A percentile compares a stretch with the other conserved stretches of the same genome.
Conservation (phyloP, 768 basidiomycete species). For the Boletus edulis region DNA sequence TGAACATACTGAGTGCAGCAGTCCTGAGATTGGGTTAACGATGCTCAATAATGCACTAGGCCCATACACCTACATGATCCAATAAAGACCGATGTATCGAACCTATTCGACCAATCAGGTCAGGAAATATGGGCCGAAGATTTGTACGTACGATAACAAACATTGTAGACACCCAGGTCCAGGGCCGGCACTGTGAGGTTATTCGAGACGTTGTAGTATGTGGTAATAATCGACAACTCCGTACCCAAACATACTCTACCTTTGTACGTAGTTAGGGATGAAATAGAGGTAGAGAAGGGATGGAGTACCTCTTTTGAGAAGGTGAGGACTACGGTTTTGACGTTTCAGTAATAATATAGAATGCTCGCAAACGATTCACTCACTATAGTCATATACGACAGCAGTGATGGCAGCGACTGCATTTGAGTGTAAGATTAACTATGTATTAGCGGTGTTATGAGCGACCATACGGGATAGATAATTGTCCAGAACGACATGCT, state of each 20-base stretch:
- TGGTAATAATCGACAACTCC: not conserved
- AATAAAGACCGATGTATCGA: not conserved
- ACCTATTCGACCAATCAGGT: not conserved
- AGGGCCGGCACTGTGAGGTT: not conserved
- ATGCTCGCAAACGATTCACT: not conserved
- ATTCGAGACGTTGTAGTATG: not conserved
- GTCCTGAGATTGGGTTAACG: not conserved
- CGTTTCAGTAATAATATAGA: not conserved
- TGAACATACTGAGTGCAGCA: not conserved
- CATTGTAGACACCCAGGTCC: not conserved
- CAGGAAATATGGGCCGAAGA: not conserved
- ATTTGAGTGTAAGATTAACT: not conserved
- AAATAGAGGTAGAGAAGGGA: not conserved
- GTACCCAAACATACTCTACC: not conserved
- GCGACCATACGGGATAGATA: too few species aligned
- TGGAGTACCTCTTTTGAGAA: not conserved
- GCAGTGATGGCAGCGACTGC: not conserved
- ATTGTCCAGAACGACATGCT: too few species aligned
- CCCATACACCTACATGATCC: not conserved
- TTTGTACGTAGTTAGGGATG: not conserved
- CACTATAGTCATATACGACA: not conserved
- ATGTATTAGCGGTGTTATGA: too few species aligned
- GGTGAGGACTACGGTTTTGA: not conserved
- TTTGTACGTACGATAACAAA: not conserved
- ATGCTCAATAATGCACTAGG: not conserved